Base-by-base conservation (phyloP, 2,329 filamentous ascomycete species). In the Tolypocladium pustulatum region DNA sequence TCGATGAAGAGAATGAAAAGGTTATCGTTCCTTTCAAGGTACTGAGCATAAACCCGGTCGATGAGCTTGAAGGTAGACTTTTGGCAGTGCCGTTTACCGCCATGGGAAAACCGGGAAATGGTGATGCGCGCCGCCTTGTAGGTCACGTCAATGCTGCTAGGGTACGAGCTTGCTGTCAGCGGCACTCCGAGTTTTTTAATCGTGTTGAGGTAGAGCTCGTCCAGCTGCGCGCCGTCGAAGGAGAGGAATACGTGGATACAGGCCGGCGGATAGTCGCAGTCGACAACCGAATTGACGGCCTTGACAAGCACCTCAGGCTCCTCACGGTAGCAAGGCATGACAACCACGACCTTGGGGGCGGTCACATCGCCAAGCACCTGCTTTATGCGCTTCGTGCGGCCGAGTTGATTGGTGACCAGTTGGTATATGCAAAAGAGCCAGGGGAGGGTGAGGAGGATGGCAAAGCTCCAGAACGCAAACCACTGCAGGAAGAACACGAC, bases 291-390 rank as follows among this genome's bases (percentile, higher is more conserved):
- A 73, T 97, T 87, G 65, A 97, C 81, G 5, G 93, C 94, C 54
- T 88, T 89, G 58, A 97, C 79, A 54, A 97, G 80, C 15, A 96
- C 81, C 0, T 90, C 88, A 0, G 91, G 90, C 36, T 91, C 86
- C 69, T 97, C 94, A 68, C 94, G 91, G 76, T 96, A 97, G 68
- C 92, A 95, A 5, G 93, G 94, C 91, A 97, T 97, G 60, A 97
- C 88, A 61, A 97, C 89, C 62, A 97, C 91, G 20, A 96, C 89
- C 73, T 97, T 97, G 1, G 93, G 94, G 0, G 94, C 92, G 0
- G 87, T 91, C 3, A 83, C 77, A 69, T 95, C 90, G 70, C 96
- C 90, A 56, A 97, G 81, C 0, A 91, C 84, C 63, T 90, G 83
- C 70, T 95, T 92, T 69, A 96, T 90, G 57, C 88, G 83, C 70